phyloP scores from a whole-genome alignment of 148 eudicot genomes.

The Rhododendron griersonianum region DNA sequence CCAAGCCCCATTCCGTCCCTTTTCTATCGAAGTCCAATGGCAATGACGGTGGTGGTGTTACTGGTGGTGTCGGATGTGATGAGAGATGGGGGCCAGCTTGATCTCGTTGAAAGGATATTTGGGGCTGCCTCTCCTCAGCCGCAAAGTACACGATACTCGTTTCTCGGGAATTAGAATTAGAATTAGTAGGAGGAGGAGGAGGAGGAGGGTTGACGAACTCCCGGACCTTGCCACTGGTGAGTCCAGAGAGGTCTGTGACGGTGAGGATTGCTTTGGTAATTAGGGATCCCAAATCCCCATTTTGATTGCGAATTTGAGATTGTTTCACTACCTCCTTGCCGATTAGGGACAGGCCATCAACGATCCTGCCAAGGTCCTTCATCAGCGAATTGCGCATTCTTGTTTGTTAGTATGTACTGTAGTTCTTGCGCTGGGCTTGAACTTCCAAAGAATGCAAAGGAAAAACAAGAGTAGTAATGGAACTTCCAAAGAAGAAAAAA shows the following conservation, averaged over 20 bases:
- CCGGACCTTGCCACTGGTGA: constrained; percentile 64
- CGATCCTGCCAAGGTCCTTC: constrained; percentile 55
- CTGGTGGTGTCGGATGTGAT: background rate
- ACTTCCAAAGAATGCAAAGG: background rate
- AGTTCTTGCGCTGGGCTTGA: background rate
- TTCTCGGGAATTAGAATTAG: background rate
- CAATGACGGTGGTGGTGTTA: background rate
- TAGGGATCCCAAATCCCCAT: constrained; percentile 31
- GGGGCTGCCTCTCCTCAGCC: background rate
- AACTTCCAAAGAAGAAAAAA: background rate
- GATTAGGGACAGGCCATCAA: constrained; percentile 58
- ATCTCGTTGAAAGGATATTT: background rate
- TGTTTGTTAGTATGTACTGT: background rate
- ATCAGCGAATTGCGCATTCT: constrained; percentile 5
- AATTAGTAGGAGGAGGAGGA: background rate
- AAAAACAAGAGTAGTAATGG: background rate
- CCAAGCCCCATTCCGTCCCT: background rate
- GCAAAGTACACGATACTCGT: background rate
- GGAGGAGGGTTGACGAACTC: constrained; percentile 4
- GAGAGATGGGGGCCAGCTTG: background rate
- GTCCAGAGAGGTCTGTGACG: constrained; percentile 56
- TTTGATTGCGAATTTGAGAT: constrained; percentile 15
- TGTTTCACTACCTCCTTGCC: constrained; percentile 48
- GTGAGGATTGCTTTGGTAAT: constrained; percentile 36
- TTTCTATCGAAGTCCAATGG: background rate